These are phyloP conservation scores for Alloteropsis semialata DNA, from an alignment of 176 grass and related monocot genomes.

Conservation along the genomic window DNA sequence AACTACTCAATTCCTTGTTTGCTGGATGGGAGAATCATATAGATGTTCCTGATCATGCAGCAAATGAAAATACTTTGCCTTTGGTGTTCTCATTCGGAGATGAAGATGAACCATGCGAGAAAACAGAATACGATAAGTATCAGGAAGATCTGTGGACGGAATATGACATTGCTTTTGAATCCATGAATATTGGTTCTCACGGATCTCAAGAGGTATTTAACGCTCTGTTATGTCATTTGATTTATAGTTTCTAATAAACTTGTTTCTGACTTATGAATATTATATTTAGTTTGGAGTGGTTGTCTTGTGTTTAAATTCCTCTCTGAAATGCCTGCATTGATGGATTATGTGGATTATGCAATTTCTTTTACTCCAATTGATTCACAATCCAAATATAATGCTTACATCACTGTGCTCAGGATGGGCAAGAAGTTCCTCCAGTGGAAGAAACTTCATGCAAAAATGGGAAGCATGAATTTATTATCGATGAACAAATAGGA, in stretches of 20 bases:
- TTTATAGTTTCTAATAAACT: neutral
- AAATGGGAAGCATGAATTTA: conserved; percentile 58
- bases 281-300: neutral
- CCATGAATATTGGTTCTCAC: neutral
- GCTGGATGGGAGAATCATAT: conserved; percentile 7
- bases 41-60: neutral
- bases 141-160: conserved; percentile 32
- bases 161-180: neutral
- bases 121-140: neutral
- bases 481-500: conserved; percentile 72
- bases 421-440: neutral
- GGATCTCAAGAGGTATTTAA: conserved; percentile 25
- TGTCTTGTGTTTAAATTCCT: neutral
- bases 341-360: neutral
- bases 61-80: neutral
- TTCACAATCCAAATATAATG: neutral
- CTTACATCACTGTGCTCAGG: conserved; percentile 23
- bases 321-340: neutral
- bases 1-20: conserved; percentile 25
- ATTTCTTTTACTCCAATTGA: neutral
- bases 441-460: conserved; percentile 29
- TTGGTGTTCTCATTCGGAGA: conserved; percentile 34
- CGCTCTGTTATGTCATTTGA: neutral
- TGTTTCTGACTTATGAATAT: neutral
- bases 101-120: neutral